phyloP scores from a whole-genome alignment of 2,329 filamentous ascomycete species.

The Colletotrichum somersetense region DNA sequence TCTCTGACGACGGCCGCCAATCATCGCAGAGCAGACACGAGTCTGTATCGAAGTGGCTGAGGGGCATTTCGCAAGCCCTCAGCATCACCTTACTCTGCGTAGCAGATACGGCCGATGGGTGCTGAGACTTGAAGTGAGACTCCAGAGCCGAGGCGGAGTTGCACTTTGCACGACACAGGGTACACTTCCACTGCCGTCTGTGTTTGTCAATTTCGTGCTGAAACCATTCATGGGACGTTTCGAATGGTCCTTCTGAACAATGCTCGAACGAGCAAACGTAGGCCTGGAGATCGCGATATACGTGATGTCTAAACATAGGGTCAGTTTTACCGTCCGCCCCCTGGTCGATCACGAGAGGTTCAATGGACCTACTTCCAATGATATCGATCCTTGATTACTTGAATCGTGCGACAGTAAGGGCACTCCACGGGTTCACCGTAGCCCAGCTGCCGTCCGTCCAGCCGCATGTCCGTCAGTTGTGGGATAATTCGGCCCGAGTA shows the following conservation, averaged over 20 bases:
- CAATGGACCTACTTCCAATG: slow-evolving; percentile 17
- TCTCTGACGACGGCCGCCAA: not conserved
- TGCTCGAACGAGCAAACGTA: slow-evolving; percentile 23
- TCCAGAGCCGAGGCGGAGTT: not conserved
- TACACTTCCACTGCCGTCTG: slow-evolving; percentile 16
- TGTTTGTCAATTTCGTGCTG: slow-evolving; percentile 17
- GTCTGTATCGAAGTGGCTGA: not conserved
- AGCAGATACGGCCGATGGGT: not conserved
- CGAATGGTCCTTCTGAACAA: slow-evolving; percentile 1
- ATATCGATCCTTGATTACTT: not conserved
- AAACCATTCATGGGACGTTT: slow-evolving; percentile 26
- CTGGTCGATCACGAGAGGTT: no score
- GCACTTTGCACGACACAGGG: not conserved
- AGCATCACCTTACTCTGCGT: slow-evolving; percentile 16
- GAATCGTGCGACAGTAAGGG: slow-evolving; percentile 28
- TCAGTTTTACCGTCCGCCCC: not conserved
- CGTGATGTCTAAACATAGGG: not conserved
- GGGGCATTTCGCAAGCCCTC: slow-evolving; percentile 5
- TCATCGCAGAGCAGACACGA: slow-evolving; percentile 21
- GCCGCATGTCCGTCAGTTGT: not conserved
- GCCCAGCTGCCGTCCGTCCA: slow-evolving; percentile 7
- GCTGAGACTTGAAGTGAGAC: slow-evolving; percentile 7
- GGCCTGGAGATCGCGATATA: slow-evolving; percentile 21
- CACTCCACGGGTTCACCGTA: slow-evolving; percentile 23
- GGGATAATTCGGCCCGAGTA: not conserved